Conservation (phyloP, 1,284 basidiomycete genomes). For the Pseudozyma pruni region DNA sequence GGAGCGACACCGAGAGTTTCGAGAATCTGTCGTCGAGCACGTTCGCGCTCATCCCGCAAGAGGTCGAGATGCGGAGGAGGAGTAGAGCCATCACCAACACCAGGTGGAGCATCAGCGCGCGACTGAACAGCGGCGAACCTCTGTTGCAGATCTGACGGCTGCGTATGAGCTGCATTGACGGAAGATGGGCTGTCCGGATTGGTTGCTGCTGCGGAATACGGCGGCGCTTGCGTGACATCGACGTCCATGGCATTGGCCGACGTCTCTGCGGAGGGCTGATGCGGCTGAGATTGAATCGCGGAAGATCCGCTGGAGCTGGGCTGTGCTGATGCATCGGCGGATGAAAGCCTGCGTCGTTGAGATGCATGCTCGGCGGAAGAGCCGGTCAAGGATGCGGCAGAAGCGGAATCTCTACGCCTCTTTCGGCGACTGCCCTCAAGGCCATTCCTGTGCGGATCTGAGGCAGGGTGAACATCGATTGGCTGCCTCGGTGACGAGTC, state of each 20-base stretch:
- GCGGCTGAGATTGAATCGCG: background rate
- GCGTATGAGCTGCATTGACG: background rate
- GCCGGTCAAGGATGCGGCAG: background rate
- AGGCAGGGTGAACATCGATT: no score
- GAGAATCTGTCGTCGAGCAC: slow-evolving; percentile 42
- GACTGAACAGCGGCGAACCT: slow-evolving; percentile 9
- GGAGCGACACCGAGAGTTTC: slow-evolving; percentile 19
- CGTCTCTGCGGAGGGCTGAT: background rate
- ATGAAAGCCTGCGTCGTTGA: slow-evolving; percentile 15
- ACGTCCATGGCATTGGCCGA: slow-evolving; percentile 12
- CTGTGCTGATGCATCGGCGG: background rate
- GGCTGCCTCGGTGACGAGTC: no score
- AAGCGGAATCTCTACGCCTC: slow-evolving; percentile 15
- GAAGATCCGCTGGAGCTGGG: background rate
- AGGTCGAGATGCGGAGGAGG: slow-evolving; percentile 45
- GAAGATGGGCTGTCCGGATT: background rate
- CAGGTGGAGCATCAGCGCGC: slow-evolving; percentile 4
- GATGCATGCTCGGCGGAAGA: background rate
- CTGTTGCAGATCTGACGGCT: slow-evolving; percentile 14
- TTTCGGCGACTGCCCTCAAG: slow-evolving; percentile 11
- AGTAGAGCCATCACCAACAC: slow-evolving; percentile 12
- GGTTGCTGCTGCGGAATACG: background rate
- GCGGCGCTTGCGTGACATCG: slow-evolving; percentile 3
- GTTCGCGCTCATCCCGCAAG: slow-evolving; percentile 34
- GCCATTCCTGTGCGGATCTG: no score